Percentiles rank a stretch among this genome's conserved stretches.
phyloP scores from a whole-genome alignment of 2,329 filamentous ascomycete genomes.

The Colletotrichum tanaceti region DNA sequence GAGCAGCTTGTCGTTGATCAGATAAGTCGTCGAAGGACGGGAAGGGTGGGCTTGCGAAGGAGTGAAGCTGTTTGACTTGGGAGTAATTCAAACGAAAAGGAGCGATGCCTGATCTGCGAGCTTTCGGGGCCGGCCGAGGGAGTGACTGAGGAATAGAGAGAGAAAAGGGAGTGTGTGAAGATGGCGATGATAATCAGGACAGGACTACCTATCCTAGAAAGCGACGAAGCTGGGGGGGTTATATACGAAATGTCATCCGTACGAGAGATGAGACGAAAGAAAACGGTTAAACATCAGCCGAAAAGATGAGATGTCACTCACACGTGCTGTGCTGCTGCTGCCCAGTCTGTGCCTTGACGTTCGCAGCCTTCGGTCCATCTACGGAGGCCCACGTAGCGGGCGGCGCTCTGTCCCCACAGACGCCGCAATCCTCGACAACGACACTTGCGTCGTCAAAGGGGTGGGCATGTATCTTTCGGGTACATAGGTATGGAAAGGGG shows the following conservation, averaged over 20 bases:
- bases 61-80: conserved; percentile 33
- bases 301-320: conserved; percentile 34
- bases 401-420: conserved; percentile 28
- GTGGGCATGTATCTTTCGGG: conserved; percentile 16
- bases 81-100: conserved; percentile 35
- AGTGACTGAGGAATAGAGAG: conserved; percentile 23
- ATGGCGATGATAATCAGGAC: conserved; percentile 38
- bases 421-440: conserved; percentile 23
- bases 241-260: conserved; percentile 30
- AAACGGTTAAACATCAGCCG: conserved; percentile 16
- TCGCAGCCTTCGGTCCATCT: conserved; percentile 28
- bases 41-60: conserved; percentile 30
- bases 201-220: neutral
- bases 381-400: conserved; percentile 31
- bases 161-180: conserved; percentile 11
- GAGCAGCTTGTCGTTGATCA: conserved; percentile 13
- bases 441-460: conserved; percentile 20
- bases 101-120: conserved; percentile 36
- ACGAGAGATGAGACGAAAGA: conserved; percentile 29
- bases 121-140: conserved; percentile 39
- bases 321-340: conserved; percentile 13
- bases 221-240: conserved; percentile 24
- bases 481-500: neutral
- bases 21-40: conserved; percentile 30
- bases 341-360: neutral